These are phyloP conservation scores for Lasiodiplodia citricola DNA, from an alignment of 2,329 filamentous ascomycete genomes.

Conservation along the genomic window DNA sequence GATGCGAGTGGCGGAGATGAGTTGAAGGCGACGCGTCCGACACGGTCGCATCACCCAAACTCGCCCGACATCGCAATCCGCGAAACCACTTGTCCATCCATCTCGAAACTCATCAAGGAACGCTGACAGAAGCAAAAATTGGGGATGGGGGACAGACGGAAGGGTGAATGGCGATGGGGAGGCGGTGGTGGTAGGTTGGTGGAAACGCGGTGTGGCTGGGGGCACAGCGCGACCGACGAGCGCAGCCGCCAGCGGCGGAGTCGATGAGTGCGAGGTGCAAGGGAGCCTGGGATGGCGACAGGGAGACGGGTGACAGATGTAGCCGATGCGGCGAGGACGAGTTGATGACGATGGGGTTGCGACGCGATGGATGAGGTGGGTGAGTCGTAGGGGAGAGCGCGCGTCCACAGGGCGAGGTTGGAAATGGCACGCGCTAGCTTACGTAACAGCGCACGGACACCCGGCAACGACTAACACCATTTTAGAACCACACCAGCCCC, in stretches of 20 bases:
- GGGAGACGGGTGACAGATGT: neutral
- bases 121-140: neutral
- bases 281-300: neutral
- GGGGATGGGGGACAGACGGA: constrained; percentile 4
- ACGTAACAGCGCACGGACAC: neutral
- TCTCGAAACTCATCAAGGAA: neutral
- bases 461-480: neutral
- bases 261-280: neutral
- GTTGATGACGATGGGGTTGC: constrained; percentile 4
- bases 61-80: neutral
- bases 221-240: neutral
- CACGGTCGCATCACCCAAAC: neutral
- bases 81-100: neutral
- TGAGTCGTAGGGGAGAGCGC: neutral
- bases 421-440: neutral
- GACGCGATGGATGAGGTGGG: constrained; percentile 2
- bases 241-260: neutral
- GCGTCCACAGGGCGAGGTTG: neutral
- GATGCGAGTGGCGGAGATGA: neutral
- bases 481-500: too few relatives aligned
- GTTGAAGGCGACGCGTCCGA: neutral
- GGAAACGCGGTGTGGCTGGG: constrained; percentile 6
- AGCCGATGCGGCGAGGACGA: constrained; percentile 7
- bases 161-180: neutral
- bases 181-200: neutral